Evolutionary conservation across 768 basidiomycete genomes (phyloP), one percentile per base, ranked within the genome.

Genomic region (Botryobasidium botryosum): DNA sequence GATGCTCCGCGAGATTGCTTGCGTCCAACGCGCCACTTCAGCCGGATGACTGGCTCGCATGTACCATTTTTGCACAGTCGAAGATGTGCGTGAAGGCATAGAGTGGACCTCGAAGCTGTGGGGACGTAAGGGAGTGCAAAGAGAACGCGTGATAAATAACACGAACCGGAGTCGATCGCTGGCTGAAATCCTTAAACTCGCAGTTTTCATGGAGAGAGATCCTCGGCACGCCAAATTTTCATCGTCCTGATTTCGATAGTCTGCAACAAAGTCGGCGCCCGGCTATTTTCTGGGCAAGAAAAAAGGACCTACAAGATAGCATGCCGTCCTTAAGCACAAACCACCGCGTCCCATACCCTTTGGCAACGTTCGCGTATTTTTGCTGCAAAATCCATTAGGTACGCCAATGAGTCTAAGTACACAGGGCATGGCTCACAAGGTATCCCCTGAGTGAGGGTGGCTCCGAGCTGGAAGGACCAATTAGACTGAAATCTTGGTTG

Each of bases 341-440:
- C 87, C 88, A 94, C 1, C 90, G 68, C 0, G 82, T 80, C 48
- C 75, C 77, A 57, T 88, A 92, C 0, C 91, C 90, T 52, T 75
- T 78, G 0, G 86, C 85, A 31, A 94, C 83, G 53, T 94, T 96
- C 1, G 80, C 77, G 56, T 90, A 94, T 59, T 96, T 96, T 59
- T 83, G 86, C 17, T 64, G 41, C 40, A 4, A 40, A 39, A 12
- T 33, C 33, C 7, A 35, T 33, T 24, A 44, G 41, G 44, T 35
- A 38, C 15, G 4, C 24, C 12, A 27, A n/a, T 10, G 15, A 20
- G 12, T 15, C 12, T 27, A 28, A 8, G n/a, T 8, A n/a, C 18
- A 44, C 28, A 13, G 5, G 6, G 17, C n/a, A 23, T 45, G n/a
- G n/a, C n/a, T 1, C 25, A 50, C 49, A 6, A 87, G 64, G 55